A percentile compares a stretch with the other conserved stretches of the same genome.
Evolutionary conservation across 495 filamentous ascomycete genomes (phyloP).

Genomic region (Aspergillus conjunctus): DNA sequence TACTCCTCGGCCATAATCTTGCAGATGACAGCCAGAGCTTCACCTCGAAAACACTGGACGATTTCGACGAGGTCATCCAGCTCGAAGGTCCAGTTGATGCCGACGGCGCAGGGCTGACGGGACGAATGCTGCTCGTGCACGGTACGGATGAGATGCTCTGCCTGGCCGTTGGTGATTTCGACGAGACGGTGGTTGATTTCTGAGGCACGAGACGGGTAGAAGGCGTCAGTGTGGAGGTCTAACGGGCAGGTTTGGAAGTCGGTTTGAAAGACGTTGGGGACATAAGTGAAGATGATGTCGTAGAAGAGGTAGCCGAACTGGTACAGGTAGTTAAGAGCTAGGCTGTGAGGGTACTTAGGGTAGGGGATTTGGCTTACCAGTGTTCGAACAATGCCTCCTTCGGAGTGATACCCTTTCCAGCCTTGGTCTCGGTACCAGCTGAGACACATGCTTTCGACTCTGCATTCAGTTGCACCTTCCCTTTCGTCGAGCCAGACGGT

Average conservation of each 20-base stretch:
- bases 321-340: neutral
- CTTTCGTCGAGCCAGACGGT: constrained; percentile 85
- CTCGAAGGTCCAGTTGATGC: constrained; percentile 87
- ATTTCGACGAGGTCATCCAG: constrained; percentile 82
- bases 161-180: constrained; percentile 77
- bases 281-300: constrained; percentile 89
- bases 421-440: constrained; percentile 78
- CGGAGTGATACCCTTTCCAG: constrained; percentile 93
- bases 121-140: constrained; percentile 67
- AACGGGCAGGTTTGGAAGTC: constrained; percentile 90
- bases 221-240: constrained; percentile 91
- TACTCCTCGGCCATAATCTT: constrained; percentile 97
- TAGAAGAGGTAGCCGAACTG: constrained; percentile 87
- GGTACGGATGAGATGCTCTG: constrained; percentile 63
- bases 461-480: constrained; percentile 68
- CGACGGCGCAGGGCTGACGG: constrained; percentile 78
- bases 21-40: constrained; percentile 78
- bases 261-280: constrained; percentile 97
- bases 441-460: constrained; percentile 91
- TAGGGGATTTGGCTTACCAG: constrained; percentile 45
- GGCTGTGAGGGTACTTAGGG: neutral
- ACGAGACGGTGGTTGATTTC: constrained; percentile 90
- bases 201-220: constrained; percentile 79
- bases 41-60: constrained; percentile 75
- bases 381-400: constrained; percentile 87